Percentiles rank a stretch among this genome's conserved stretches.
phyloP scores from a whole-genome alignment of 495 filamentous ascomycete species.

The Penicillium flavigenum region DNA sequence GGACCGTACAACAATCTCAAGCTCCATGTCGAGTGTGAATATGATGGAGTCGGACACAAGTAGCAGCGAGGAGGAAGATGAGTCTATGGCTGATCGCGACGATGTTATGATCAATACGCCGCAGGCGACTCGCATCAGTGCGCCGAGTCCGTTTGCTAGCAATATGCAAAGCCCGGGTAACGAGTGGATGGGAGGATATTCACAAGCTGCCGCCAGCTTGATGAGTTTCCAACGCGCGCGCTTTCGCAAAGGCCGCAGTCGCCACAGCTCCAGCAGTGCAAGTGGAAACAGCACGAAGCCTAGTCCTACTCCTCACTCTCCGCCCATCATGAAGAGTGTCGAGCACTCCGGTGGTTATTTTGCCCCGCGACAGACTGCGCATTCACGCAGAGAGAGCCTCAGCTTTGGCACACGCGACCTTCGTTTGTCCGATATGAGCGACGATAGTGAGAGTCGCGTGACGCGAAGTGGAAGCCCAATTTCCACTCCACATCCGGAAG shows the following conservation, averaged over 20 bases:
- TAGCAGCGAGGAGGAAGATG: conserved; percentile 71
- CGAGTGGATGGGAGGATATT: conserved; percentile 61
- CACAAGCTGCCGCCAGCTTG: conserved; percentile 67
- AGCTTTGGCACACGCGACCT: conserved; percentile 84
- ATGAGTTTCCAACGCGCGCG: conserved; percentile 74
- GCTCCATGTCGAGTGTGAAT: conserved; percentile 79
- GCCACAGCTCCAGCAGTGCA: conserved; percentile 68
- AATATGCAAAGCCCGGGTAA: conserved; percentile 49
- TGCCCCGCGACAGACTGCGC: conserved; percentile 44
- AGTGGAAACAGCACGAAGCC: conserved; percentile 69
- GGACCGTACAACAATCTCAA: conserved; percentile 75
- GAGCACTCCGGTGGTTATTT: conserved; percentile 53
- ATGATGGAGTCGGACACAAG: conserved; percentile 79
- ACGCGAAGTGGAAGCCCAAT: conserved; percentile 47
- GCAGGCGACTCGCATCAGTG: conserved; percentile 42
- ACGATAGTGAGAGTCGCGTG: conserved; percentile 62
- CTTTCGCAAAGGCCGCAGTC: conserved; percentile 53
- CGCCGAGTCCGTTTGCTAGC: conserved; percentile 48
- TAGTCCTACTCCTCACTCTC: conserved; percentile 62
- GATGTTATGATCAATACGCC: conserved; percentile 68
- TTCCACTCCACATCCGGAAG: conserved; percentile 38
- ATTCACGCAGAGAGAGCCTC: conserved; percentile 75
- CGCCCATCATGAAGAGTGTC: conserved; percentile 62
- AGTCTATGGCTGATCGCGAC: conserved; percentile 74
- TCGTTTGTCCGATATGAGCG: conserved; percentile 81